Evolutionary conservation across 768 basidiomycete genomes (phyloP), one percentile per base, ranked within the genome.

Genomic region (Artomyces pyxidatus): DNA sequence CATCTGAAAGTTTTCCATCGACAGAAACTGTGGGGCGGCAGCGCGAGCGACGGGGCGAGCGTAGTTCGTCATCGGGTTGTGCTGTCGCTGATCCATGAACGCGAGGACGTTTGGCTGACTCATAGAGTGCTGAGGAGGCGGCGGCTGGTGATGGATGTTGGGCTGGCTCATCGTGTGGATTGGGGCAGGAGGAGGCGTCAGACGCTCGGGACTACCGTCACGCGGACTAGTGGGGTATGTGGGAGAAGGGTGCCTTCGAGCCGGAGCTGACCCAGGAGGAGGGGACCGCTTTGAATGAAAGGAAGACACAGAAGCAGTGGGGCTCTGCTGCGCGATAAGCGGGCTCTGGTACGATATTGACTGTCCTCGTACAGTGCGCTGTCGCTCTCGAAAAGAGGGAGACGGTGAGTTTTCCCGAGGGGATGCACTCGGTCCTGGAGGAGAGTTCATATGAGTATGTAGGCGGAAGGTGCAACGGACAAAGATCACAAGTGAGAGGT

Each of bases 321-420:
- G 55, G 35, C 55, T 56, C 17, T 42, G 25, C 25, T 49, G 55
- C 11, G 46, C 53, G n/a, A 49, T 51, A 37, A 47, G 55, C 25
- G 50, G 16, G 29, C 49, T 41, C 42, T 43, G 53, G 27, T 42
- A 57, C 9, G 53, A 49, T 27, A 50, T 47, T 7, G 56, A 57
- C 19, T 51, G 53, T 14, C 56, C 56, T 7, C 56, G 53, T 19
- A 37, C 14, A 17, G 35, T 46, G 32, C 53, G 45, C 35, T 51
- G 56, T 25, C 49, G 49, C 45, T 57, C 56, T 41, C 53, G 53
- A 40, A 57, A 49, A 6, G 56, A 49, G 8, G 56, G 50, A 11
- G 56, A 54, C 1, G 56, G 56, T 22, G 56, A 55, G 38, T 32
- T 42, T 46, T 57, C 53, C 19, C 56, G 56, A 1, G 56, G 53